These are phyloP conservation scores for Fusarium lyarnte DNA, from an alignment of 2,329 filamentous ascomycete species.

Conservation along the genomic window DNA sequence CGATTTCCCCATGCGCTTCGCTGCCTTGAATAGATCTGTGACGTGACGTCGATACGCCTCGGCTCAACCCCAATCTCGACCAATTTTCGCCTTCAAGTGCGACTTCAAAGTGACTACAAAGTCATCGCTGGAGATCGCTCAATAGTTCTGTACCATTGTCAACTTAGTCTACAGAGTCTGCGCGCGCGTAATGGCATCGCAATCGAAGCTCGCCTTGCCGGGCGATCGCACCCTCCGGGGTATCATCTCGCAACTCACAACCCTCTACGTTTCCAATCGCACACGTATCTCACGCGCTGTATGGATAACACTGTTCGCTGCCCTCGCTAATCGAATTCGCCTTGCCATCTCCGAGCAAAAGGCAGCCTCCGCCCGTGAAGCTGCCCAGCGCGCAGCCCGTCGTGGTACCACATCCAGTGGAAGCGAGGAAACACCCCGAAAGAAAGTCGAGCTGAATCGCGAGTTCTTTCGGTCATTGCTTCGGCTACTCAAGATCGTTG, in stretches of 20 bases:
- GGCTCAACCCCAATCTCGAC: slow-evolving; percentile 5
- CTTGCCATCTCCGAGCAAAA: slow-evolving; percentile 95
- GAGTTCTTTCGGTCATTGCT: slow-evolving; percentile 82
- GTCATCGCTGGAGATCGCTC: not conserved
- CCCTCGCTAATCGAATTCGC: slow-evolving; percentile 86
- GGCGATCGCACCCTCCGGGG: slow-evolving; percentile 72
- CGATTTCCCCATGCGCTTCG: slow-evolving; percentile 21
- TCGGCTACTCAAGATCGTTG: slow-evolving; percentile 82
- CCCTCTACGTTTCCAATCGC: slow-evolving; percentile 81
- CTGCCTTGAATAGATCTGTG: slow-evolving; percentile 28
- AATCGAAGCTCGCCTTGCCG: slow-evolving; percentile 74
- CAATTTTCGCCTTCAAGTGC: not conserved
- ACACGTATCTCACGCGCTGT: slow-evolving; percentile 84
- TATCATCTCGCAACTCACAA: slow-evolving; percentile 72
- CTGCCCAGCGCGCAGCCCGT: slow-evolving; percentile 61
- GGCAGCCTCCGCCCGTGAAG: slow-evolving; percentile 76
- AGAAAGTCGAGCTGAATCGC: slow-evolving; percentile 91
- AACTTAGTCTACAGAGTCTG: not conserved
- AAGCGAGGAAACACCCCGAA: slow-evolving; percentile 59
- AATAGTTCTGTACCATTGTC: not conserved
- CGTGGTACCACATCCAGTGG: slow-evolving; percentile 60
- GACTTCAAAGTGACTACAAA: not conserved
- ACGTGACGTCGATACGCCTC: slow-evolving; percentile 40
- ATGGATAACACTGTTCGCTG: slow-evolving; percentile 83
- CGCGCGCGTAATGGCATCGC: slow-evolving; percentile 69